Evolutionary conservation across 768 basidiomycete genomes (phyloP).

Genomic region (Gymnopilus junonius): DNA sequence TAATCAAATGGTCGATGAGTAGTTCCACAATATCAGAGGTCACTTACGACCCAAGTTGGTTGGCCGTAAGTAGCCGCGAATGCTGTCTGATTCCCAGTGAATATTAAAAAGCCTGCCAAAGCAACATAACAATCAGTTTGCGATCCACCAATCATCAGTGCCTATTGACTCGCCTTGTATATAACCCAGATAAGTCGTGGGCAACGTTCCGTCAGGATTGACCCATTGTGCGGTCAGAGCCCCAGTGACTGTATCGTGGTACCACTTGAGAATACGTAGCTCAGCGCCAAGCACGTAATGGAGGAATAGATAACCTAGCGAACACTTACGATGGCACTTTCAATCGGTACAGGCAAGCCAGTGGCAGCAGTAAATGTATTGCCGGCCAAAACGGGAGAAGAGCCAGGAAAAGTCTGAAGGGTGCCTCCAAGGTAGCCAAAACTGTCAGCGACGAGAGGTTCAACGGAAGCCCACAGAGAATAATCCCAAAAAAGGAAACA

Average conservation of each 20-base stretch:
- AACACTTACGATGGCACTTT: background rate
- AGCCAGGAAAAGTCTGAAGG: background rate
- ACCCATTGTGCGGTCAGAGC: slow-evolving; percentile 1
- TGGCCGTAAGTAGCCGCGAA: background rate
- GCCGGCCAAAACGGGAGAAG: background rate
- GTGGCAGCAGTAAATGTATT: background rate
- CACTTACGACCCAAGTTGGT: background rate
- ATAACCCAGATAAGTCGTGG: background rate
- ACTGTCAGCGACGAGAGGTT: background rate
- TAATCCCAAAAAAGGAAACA: background rate
- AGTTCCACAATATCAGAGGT: background rate
- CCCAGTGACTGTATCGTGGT: background rate
- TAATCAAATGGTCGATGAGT: background rate
- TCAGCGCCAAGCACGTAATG: background rate
- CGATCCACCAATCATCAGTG: background rate
- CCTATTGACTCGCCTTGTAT: background rate
- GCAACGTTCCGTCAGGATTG: background rate
- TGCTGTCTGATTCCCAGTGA: background rate
- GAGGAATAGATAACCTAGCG: no score
- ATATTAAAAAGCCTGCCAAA: background rate
- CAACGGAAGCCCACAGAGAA: background rate
- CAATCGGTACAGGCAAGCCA: background rate
- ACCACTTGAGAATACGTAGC: background rate
- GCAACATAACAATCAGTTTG: background rate
- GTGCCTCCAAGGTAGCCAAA: background rate